These are phyloP conservation scores for Erodium moschatum DNA, from an alignment of 441 rosid genomes.

Conservation along the genomic window DNA sequence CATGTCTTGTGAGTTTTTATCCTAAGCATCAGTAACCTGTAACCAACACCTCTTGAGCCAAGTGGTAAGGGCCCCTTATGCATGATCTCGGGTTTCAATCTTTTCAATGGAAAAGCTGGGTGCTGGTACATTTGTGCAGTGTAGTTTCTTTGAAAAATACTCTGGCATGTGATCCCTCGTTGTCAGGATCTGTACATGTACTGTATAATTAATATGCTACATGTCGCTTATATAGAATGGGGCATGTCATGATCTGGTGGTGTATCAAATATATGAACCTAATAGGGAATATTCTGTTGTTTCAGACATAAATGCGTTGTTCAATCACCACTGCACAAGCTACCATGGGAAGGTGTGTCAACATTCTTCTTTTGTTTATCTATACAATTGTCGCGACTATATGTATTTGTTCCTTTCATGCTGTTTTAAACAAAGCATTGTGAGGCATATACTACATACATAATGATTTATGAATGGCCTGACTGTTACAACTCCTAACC, in stretches of 20 bases:
- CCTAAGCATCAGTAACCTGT: too few relatives aligned
- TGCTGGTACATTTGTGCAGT: not conserved
- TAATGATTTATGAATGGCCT: too few relatives aligned
- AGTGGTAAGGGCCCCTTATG: too few relatives aligned
- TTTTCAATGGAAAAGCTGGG: not conserved
- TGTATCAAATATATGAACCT: not conserved
- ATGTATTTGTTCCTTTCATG: not conserved
- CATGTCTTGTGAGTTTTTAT: not conserved
- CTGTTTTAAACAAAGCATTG: not conserved
- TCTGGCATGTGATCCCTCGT: not conserved
- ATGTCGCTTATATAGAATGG: not conserved
- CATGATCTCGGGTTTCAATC: not conserved
- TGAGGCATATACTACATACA: not conserved
- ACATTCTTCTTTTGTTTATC: conserved; percentile 11
- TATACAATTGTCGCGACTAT: conserved; percentile 2
- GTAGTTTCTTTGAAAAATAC: not conserved
- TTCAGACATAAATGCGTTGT: conserved; percentile 71
- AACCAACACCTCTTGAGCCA: too few relatives aligned
- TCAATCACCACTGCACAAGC: conserved; percentile 57
- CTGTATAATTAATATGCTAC: not conserved
- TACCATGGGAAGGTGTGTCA: conserved; percentile 70
- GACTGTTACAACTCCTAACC: not conserved
- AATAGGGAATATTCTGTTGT: conserved; percentile 3
- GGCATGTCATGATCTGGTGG: not conserved
- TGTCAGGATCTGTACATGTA: not conserved